Percentiles rank a stretch among this genome's conserved stretches.
Evolutionary conservation across 768 basidiomycete genomes (phyloP).

Genomic region (Paxillus ammoniavirescens): DNA sequence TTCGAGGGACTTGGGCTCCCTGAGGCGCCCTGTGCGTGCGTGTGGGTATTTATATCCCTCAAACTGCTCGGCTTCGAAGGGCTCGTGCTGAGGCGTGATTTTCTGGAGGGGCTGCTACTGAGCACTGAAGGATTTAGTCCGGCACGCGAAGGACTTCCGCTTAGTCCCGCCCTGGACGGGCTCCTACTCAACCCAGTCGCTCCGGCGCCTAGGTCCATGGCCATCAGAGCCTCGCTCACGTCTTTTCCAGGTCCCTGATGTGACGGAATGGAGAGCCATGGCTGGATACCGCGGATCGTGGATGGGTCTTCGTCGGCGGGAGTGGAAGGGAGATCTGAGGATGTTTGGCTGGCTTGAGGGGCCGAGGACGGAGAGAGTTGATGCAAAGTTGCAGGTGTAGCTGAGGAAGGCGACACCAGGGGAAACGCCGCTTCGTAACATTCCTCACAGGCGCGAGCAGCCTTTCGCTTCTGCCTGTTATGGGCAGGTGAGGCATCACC

Average conservation of each 20-base stretch:
- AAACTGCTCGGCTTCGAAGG: slow-evolving; percentile 20
- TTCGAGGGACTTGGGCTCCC: slow-evolving; percentile 22
- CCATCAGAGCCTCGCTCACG: slow-evolving; percentile 36
- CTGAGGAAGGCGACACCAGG: slow-evolving; percentile 20
- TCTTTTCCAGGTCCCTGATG: slow-evolving; percentile 17
- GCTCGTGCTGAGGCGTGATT: slow-evolving; percentile 22
- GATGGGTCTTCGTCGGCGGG: slow-evolving; percentile 10
- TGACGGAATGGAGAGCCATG: slow-evolving; percentile 30
- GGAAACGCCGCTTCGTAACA: slow-evolving; percentile 90
- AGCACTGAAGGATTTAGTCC: slow-evolving; percentile 6
- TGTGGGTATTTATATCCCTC: slow-evolving; percentile 10
- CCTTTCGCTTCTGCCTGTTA: slow-evolving; percentile 48
- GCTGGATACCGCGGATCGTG: slow-evolving; percentile 18
- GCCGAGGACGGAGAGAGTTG: slow-evolving; percentile 7
- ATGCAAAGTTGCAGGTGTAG: slow-evolving; percentile 1
- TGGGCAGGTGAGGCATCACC: slow-evolving; percentile 38
- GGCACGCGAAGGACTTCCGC: slow-evolving; percentile 20
- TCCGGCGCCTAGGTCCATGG: slow-evolving; percentile 30
- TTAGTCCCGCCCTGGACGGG: slow-evolving; percentile 19
- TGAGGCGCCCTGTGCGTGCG: background rate
- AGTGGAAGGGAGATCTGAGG: slow-evolving; percentile 20
- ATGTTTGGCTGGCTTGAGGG: slow-evolving; percentile 7
- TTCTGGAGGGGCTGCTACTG: slow-evolving; percentile 19
- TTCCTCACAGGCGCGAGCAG: slow-evolving; percentile 79
- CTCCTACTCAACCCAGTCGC: slow-evolving; percentile 20